Evolutionary conservation across 2,329 filamentous ascomycete species (phyloP).

Genomic region (Ophiostoma tasmaniense): DNA sequence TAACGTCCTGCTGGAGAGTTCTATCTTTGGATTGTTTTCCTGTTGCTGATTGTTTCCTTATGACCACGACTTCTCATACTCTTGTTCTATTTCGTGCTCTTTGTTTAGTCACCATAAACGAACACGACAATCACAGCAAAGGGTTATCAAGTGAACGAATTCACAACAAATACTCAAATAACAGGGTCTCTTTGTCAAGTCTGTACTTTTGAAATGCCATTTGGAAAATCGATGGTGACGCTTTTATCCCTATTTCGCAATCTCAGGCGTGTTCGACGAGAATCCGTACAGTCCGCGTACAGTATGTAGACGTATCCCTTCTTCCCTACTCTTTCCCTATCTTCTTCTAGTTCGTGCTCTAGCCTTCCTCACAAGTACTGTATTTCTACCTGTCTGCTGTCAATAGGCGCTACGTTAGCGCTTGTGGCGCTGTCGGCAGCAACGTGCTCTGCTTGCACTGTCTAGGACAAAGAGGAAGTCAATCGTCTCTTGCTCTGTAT

Average conservation of each 20-base stretch:
- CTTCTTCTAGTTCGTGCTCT: not conserved
- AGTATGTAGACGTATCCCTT: not conserved
- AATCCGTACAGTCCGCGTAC: not conserved
- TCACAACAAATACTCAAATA: too few relatives aligned
- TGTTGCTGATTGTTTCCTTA: not conserved
- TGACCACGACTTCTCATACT: not conserved
- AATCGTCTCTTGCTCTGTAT: too few relatives aligned
- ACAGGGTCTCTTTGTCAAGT: not conserved
- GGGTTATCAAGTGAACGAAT: too few relatives aligned
- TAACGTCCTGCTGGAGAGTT: too few relatives aligned
- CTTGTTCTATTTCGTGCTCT: not conserved
- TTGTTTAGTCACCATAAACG: not conserved
- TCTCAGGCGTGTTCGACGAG: not conserved
- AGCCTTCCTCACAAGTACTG: not conserved
- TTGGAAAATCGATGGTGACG: not conserved
- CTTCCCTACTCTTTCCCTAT: not conserved
- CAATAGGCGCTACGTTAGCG: not conserved
- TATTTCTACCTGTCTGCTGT: not conserved
- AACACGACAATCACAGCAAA: not conserved
- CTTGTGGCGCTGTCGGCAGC: not conserved
- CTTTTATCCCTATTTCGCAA: constrained; percentile 5
- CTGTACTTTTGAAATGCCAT: not conserved
- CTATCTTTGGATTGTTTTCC: not conserved
- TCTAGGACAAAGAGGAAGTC: not conserved
- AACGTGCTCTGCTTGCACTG: not conserved